Evolutionary conservation across 305 asterid genomes (phyloP).

Genomic region (Fraxinus velutina): DNA sequence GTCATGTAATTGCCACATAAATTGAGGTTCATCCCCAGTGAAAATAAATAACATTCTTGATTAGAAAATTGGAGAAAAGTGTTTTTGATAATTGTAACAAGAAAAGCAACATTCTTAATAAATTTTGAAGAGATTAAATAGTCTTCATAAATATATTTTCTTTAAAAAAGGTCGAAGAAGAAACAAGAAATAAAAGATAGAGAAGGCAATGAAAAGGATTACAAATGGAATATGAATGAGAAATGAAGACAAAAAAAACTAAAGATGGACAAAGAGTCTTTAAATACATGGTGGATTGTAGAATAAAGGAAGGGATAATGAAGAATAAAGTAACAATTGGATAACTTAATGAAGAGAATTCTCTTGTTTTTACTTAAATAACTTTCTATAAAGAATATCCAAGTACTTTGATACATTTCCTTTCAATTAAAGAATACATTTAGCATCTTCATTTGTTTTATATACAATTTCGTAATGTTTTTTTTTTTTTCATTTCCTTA

Average conservation of each 20-base stretch:
- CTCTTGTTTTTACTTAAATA: conserved; percentile 14
- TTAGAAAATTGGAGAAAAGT: not conserved
- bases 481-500: not conserved
- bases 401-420: conserved; percentile 6
- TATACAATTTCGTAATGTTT: not conserved
- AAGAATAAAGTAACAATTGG: conserved; percentile 28
- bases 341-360: conserved; percentile 16
- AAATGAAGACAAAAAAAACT: conserved; percentile 25
- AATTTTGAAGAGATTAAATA: too few species aligned
- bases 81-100: too few species aligned
- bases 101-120: too few species aligned
- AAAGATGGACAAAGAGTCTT: conserved; percentile 30
- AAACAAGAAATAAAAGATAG: not conserved
- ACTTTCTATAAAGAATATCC: conserved; percentile 32
- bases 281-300: conserved; percentile 20
- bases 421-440: conserved; percentile 9
- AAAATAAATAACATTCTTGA: not conserved
- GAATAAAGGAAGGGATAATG: conserved; percentile 38
- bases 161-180: not conserved
- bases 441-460: conserved; percentile 28
- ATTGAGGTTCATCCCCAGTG: too few species aligned
- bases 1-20: too few species aligned
- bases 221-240: conserved; percentile 19
- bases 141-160: not conserved
- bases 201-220: not conserved